Evolutionary conservation across 148 eudicot species (phyloP).

Genomic region (Persicaria tinctoria): DNA sequence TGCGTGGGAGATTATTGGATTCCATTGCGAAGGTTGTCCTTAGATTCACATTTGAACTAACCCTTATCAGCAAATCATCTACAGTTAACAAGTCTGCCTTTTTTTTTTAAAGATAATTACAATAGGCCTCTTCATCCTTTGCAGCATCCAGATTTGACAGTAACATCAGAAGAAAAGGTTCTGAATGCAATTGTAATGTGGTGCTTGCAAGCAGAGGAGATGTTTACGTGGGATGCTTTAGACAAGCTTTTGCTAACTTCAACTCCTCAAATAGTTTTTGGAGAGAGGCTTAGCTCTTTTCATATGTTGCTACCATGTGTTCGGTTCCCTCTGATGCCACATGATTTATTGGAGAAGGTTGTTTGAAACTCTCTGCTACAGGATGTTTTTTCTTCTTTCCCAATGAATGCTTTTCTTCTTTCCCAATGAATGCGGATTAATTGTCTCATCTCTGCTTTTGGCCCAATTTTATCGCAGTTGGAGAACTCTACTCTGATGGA

Average conservation of each 20-base stretch:
- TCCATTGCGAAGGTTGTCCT: background rate
- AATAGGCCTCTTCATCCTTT: slow-evolving; percentile 32
- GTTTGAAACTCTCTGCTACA: background rate
- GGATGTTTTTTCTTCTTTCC: background rate
- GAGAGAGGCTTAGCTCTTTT: slow-evolving; percentile 58
- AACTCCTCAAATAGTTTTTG: slow-evolving; percentile 51
- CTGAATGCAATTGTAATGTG: slow-evolving; percentile 75
- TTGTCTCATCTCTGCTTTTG: slow-evolving; percentile 3
- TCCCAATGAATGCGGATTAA: background rate
- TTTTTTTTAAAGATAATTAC: slow-evolving; percentile 5
- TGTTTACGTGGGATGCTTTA: slow-evolving; percentile 60
- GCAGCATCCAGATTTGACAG: slow-evolving; percentile 95
- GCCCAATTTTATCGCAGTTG: slow-evolving; percentile 35
- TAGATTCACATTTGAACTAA: background rate
- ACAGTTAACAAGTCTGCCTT: background rate
- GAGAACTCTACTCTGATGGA: slow-evolving; percentile 54
- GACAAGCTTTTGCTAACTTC: slow-evolving; percentile 46
- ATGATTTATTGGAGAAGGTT: slow-evolving; percentile 68
- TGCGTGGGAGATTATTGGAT: background rate
- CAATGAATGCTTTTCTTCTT: background rate
- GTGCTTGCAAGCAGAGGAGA: slow-evolving; percentile 60
- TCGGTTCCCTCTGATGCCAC: slow-evolving; percentile 71
- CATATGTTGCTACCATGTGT: slow-evolving; percentile 47
- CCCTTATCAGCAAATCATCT: background rate
- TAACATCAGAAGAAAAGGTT: slow-evolving; percentile 87